Evolutionary conservation across 441 rosid genomes (phyloP).

Genomic region (Pelargonium australe): DNA sequence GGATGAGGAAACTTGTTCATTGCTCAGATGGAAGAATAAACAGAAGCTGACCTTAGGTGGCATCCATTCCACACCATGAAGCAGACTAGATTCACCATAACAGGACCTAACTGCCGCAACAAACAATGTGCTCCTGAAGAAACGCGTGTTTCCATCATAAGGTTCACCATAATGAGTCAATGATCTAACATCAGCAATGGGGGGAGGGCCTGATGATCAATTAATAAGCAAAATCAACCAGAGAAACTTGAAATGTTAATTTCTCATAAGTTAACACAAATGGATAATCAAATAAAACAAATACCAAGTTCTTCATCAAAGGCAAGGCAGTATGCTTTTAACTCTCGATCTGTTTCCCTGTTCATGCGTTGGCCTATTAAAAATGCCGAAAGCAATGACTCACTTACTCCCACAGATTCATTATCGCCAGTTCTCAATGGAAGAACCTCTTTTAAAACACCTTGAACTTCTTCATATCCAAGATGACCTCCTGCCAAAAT

Average conservation of each 20-base stretch:
- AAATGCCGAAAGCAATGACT: conserved; percentile 86
- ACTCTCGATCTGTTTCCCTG: conserved; percentile 86
- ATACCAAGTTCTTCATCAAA: conserved; percentile 93
- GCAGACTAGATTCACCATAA: conserved; percentile 85
- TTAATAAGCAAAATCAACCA: conserved; percentile 21
- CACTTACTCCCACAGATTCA: conserved; percentile 49
- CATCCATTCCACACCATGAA: conserved; percentile 99
- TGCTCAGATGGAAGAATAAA: conserved; percentile 10
- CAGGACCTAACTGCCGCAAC: conserved; percentile 94
- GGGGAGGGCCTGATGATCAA: conserved; percentile 55
- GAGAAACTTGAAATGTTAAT: conserved; percentile 13
- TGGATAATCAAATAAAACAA: conserved; percentile 5
- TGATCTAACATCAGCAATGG: conserved; percentile 81
- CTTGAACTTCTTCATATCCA: conserved; percentile 90
- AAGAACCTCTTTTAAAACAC: conserved; percentile 77
- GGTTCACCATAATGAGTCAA: conserved; percentile 98
- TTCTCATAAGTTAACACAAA: conserved; percentile 5
- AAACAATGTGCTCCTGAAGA: conserved; percentile 73
- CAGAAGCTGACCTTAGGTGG: conserved; percentile 68
- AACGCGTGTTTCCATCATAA: conserved; percentile 92
- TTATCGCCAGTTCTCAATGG: conserved; percentile 48
- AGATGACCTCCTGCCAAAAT: conserved; percentile 91
- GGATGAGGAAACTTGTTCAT: conserved; percentile 6
- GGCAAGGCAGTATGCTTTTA: conserved; percentile 94
- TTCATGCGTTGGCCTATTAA: conserved; percentile 96